A percentile compares a stretch with the other conserved stretches of the same genome.
phyloP scores from a whole-genome alignment of 108 stramenopile species.

The Nitzschia sp. region DNA sequence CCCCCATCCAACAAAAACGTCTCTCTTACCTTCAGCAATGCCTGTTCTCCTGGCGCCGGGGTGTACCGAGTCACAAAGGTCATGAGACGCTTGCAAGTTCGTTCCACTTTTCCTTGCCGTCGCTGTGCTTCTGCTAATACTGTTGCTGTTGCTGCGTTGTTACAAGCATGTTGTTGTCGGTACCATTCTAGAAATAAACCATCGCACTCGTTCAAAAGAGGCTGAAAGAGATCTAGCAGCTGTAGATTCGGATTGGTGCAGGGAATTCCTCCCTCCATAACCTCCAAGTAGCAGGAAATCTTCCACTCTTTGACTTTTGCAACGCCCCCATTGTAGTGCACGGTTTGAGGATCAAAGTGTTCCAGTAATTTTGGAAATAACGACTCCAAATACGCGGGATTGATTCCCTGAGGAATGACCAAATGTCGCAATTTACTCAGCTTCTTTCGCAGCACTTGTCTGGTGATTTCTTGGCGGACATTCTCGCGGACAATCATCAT shows the following conservation, averaged over 20 bases:
- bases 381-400: constrained; percentile 70
- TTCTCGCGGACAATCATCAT: constrained; percentile 33
- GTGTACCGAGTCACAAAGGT: constrained; percentile 91
- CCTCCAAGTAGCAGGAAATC: constrained; percentile 89
- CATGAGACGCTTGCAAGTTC: constrained; percentile 70
- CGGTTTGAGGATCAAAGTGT: constrained; percentile 78
- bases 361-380: constrained; percentile 67
- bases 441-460: constrained; percentile 75
- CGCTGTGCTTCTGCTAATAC: no score
- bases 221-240: constrained; percentile 51
- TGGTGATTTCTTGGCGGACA: constrained; percentile 56
- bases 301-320: constrained; percentile 88
- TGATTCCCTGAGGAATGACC: constrained; percentile 59
- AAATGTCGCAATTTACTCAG: constrained; percentile 79
- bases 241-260: constrained; percentile 70
- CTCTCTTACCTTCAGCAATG: constrained; percentile 55
- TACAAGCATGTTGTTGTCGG: constrained; percentile 82
- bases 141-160: constrained; percentile 21
- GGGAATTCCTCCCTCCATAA: constrained; percentile 86
- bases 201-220: constrained; percentile 74
- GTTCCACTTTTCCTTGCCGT: not conserved
- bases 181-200: constrained; percentile 77
- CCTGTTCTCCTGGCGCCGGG: constrained; percentile 83
- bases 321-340: constrained; percentile 82
- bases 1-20: not conserved